These are phyloP conservation scores for Phytopythium ostracodes DNA, from an alignment of 352 stramenopile species.

Conservation along the genomic window DNA sequence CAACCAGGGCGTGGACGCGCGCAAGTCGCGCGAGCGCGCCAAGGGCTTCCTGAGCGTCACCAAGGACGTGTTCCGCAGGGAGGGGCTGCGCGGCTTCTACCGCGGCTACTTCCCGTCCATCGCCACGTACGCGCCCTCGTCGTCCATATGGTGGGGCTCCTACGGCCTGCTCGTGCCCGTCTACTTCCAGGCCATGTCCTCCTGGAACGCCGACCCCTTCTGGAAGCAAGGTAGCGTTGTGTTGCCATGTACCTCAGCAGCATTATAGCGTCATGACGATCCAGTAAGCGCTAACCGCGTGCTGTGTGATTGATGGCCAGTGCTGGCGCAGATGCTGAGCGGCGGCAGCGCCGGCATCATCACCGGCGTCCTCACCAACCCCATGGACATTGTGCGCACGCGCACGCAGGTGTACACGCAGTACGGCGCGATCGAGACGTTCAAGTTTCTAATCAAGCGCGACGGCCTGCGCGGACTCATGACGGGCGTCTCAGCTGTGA, in stretches of 20 bases:
- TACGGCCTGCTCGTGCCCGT: constrained; percentile 77
- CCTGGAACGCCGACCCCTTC: constrained; percentile 57
- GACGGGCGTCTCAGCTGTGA: constrained; percentile 75
- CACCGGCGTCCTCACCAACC: constrained; percentile 78
- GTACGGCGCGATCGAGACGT: constrained; percentile 76
- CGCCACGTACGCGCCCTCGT: constrained; percentile 83
- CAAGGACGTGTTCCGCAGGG: constrained; percentile 52
- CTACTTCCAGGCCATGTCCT: constrained; percentile 61
- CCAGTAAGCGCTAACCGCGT: not conserved
- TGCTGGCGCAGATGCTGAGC: constrained; percentile 72
- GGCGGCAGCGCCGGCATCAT: constrained; percentile 75
- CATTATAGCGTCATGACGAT: no score
- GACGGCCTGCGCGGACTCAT: constrained; percentile 75
- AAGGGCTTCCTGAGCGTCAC: constrained; percentile 58
- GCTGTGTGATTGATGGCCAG: constrained; percentile 14
- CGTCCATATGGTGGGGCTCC: constrained; percentile 84
- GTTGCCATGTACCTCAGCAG: no score
- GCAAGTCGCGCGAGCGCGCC: constrained; percentile 49
- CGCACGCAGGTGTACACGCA: constrained; percentile 84
- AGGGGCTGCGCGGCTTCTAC: constrained; percentile 81
- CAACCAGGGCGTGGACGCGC: constrained; percentile 60
- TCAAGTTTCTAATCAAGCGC: constrained; percentile 79
- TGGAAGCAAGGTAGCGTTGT: constrained; percentile 69
- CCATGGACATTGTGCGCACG: constrained; percentile 87
- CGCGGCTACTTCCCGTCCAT: constrained; percentile 82